Conservation (phyloP, 2,329 filamentous ascomycete genomes). For the Diplodia corticola region DNA sequence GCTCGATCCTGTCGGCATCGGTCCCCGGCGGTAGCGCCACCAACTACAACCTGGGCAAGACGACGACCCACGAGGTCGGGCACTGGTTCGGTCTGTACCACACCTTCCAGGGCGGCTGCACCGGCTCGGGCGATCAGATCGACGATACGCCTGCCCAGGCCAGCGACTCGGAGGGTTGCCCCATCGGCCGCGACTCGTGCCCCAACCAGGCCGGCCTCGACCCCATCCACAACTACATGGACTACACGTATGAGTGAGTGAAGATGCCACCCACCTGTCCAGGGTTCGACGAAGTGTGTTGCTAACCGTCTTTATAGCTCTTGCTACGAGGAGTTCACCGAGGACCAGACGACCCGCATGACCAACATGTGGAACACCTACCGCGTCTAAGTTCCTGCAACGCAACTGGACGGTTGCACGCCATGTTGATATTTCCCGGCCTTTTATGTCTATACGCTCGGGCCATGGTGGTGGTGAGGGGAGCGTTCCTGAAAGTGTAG, state of each 20-base stretch:
- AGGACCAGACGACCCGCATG: constrained; percentile 33
- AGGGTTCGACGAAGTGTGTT: not conserved
- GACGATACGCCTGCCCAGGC: constrained; percentile 34
- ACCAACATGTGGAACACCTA: constrained; percentile 28
- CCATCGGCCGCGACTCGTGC: constrained; percentile 32
- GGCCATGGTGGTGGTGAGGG: no score
- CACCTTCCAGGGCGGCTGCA: constrained; percentile 35
- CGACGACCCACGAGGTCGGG: constrained; percentile 36
- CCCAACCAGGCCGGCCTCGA: constrained; percentile 31
- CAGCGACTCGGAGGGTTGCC: constrained; percentile 31
- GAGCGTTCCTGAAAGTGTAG: not conserved
- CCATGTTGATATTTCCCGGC: no score
- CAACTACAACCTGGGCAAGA: constrained; percentile 31
- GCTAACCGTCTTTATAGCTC: constrained; percentile 24
- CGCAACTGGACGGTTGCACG: not conserved
- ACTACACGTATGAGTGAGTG: constrained; percentile 31
- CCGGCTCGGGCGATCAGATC: constrained; percentile 31
- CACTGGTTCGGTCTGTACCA: constrained; percentile 38
- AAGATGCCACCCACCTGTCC: not conserved
- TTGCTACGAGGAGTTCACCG: constrained; percentile 33
- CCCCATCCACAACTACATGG: constrained; percentile 39
- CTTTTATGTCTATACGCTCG: not conserved
- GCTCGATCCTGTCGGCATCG: constrained; percentile 27
- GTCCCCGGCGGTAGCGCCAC: constrained; percentile 30
- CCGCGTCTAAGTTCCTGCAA: constrained; percentile 25